These are phyloP conservation scores for Artemisia tridentata DNA, from an alignment of 129 eudicot genomes.

Conservation along the genomic window DNA sequence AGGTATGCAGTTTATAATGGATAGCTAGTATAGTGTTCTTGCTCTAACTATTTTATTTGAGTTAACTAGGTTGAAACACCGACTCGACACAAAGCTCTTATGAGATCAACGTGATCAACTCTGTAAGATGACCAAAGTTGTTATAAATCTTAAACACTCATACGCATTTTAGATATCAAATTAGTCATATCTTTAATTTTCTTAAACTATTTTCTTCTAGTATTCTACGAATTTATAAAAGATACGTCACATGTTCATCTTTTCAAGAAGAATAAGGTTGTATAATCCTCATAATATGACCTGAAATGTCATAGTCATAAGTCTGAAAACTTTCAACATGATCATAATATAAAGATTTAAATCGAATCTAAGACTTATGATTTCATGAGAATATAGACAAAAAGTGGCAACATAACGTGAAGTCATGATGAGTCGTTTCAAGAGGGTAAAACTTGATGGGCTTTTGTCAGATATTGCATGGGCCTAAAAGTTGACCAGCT, in stretches of 20 bases:
- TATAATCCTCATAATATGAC: no score
- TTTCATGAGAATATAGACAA: conserved; percentile 1
- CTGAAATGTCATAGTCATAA: background rate
- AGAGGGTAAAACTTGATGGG: conserved; percentile 12
- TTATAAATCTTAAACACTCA: no score
- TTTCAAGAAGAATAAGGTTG: background rate
- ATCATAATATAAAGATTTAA: background rate
- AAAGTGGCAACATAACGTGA: conserved; percentile 9
- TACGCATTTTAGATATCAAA: no score
- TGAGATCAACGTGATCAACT: no score
- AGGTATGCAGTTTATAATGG: background rate
- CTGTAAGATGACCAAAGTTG: no score
- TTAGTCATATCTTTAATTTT: no score
- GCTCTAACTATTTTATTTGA: no score
- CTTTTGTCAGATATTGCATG: conserved; percentile 21
- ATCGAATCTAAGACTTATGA: background rate
- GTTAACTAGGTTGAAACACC: no score
- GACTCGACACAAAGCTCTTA: no score
- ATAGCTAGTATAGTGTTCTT: no score
- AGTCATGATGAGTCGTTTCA: background rate
- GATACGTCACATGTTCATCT: background rate
- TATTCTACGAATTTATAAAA: no score
- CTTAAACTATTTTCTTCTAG: no score
- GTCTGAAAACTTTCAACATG: background rate
- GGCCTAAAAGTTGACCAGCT: conserved; percentile 33